phyloP scores from a whole-genome alignment of 768 basidiomycete genomes.

The Pleurotus ostreatus region DNA sequence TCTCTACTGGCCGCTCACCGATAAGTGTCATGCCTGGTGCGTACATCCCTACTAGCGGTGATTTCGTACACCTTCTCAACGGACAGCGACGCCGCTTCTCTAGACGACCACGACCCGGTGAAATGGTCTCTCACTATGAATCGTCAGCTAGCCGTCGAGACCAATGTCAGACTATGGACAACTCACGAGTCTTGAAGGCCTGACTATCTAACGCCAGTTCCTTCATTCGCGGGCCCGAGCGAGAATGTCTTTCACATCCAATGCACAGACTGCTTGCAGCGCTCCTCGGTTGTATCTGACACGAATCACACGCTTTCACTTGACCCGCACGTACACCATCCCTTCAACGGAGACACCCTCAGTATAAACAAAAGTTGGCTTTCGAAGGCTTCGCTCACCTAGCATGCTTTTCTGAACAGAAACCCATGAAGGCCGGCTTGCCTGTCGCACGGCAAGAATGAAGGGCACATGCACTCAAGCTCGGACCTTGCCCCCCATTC shows the following conservation, averaged over 20 bases:
- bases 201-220: slow-evolving; percentile 44
- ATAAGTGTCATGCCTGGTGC: slow-evolving; percentile 44
- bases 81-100: slow-evolving; percentile 24
- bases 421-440: slow-evolving; percentile 45
- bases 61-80: slow-evolving; percentile 60
- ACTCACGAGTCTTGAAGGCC: slow-evolving; percentile 50
- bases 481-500: slow-evolving; percentile 30
- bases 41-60: slow-evolving; percentile 34
- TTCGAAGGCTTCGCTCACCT: slow-evolving; percentile 32
- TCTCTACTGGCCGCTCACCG: slow-evolving; percentile 28
- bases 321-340: slow-evolving; percentile 48
- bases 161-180: slow-evolving; percentile 9
- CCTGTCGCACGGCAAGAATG: slow-evolving; percentile 49
- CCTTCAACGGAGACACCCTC: slow-evolving; percentile 24
- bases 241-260: slow-evolving; percentile 43
- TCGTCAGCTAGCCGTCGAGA: slow-evolving; percentile 9
- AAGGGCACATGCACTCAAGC: slow-evolving; percentile 40
- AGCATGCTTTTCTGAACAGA: slow-evolving; percentile 58
- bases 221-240: slow-evolving; percentile 38
- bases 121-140: slow-evolving; percentile 37
- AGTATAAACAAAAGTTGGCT: background rate
- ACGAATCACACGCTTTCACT: slow-evolving; percentile 46
- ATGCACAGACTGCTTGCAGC: slow-evolving; percentile 41
- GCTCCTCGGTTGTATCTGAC: slow-evolving; percentile 41
- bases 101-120: slow-evolving; percentile 21